Conservation (phyloP, 2,329 filamentous ascomycete genomes). For the Alternaria gaisen region DNA sequence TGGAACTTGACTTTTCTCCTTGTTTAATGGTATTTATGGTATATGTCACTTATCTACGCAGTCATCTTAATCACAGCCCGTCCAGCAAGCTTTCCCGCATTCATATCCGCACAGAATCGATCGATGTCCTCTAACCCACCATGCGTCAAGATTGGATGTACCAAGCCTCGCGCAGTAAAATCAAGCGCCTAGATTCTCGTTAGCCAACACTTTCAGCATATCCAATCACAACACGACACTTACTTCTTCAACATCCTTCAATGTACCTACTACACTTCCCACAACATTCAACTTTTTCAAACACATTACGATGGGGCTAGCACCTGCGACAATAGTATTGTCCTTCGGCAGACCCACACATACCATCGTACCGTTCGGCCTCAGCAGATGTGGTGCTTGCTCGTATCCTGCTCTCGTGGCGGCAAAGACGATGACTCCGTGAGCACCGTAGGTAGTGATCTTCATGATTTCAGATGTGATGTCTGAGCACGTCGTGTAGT, state of each 20-base stretch:
- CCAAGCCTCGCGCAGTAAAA: slow-evolving; percentile 55
- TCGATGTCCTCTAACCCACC: slow-evolving; percentile 53
- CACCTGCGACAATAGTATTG: slow-evolving; percentile 21
- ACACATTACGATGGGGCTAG: slow-evolving; percentile 50
- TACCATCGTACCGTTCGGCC: slow-evolving; percentile 41
- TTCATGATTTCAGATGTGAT: slow-evolving; percentile 60
- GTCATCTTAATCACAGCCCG: slow-evolving; percentile 54
- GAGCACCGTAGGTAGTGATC: slow-evolving; percentile 69
- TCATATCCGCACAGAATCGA: slow-evolving; percentile 52
- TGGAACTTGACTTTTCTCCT: not conserved
- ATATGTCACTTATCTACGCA: slow-evolving; percentile 5
- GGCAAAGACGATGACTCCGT: slow-evolving; percentile 84
- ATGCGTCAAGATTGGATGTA: slow-evolving; percentile 52
- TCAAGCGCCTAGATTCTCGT: slow-evolving; percentile 48
- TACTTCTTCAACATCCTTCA: slow-evolving; percentile 55
- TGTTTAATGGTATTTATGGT: not conserved
- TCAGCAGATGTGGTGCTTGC: slow-evolving; percentile 37
- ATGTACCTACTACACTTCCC: slow-evolving; percentile 54
- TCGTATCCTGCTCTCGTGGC: slow-evolving; percentile 50
- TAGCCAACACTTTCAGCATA: not conserved
- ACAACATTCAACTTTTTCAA: slow-evolving; percentile 55
- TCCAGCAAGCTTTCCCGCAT: slow-evolving; percentile 51
- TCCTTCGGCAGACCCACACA: slow-evolving; percentile 41
- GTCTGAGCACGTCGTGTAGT: slow-evolving; percentile 69
- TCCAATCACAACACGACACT: not conserved